Percentiles rank a stretch among this genome's conserved stretches.
Evolutionary conservation across 2,329 filamentous ascomycete genomes (phyloP).

Genomic region (Aspergillus quadricinctus): DNA sequence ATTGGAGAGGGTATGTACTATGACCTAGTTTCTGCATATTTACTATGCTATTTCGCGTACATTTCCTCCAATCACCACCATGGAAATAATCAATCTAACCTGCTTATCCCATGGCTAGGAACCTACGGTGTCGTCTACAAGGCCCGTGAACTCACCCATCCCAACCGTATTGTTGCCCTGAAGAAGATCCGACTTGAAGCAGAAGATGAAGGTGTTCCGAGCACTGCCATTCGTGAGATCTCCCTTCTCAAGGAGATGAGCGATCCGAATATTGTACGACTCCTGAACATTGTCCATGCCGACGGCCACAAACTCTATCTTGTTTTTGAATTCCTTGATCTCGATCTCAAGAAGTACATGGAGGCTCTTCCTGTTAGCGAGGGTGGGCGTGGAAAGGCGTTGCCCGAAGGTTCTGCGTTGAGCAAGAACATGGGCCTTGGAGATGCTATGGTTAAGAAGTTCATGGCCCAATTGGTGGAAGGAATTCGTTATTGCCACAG

Average conservation of each 20-base stretch:
- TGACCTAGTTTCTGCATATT: background rate
- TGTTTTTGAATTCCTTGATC: constrained; percentile 85
- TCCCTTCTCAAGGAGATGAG: constrained; percentile 92
- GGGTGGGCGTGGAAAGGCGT: constrained; percentile 76
- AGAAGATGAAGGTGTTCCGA: constrained; percentile 90
- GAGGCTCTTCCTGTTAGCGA: constrained; percentile 80
- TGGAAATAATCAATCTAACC: background rate
- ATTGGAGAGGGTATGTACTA: constrained; percentile 76
- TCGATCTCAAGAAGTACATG: constrained; percentile 96
- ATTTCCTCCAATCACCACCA: background rate
- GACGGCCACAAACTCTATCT: constrained; percentile 94
- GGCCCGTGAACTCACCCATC: constrained; percentile 76
- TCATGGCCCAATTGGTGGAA: constrained; percentile 83
- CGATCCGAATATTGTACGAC: constrained; percentile 81
- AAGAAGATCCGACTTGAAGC: constrained; percentile 96
- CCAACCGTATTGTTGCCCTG: constrained; percentile 80
- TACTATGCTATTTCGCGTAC: background rate
- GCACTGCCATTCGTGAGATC: constrained; percentile 90
- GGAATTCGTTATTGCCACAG: constrained; percentile 86
- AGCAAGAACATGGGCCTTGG: constrained; percentile 68
- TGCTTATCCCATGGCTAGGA: constrained; percentile 48
- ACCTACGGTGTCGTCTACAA: constrained; percentile 97
- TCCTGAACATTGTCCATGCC: constrained; percentile 89
- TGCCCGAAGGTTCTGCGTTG: constrained; percentile 70
- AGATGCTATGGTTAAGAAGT: constrained; percentile 81